A percentile compares a stretch with the other conserved stretches of the same genome.
These are phyloP conservation scores for Trametes villosa DNA, from an alignment of 768 basidiomycete genomes.

Conservation along the genomic window DNA sequence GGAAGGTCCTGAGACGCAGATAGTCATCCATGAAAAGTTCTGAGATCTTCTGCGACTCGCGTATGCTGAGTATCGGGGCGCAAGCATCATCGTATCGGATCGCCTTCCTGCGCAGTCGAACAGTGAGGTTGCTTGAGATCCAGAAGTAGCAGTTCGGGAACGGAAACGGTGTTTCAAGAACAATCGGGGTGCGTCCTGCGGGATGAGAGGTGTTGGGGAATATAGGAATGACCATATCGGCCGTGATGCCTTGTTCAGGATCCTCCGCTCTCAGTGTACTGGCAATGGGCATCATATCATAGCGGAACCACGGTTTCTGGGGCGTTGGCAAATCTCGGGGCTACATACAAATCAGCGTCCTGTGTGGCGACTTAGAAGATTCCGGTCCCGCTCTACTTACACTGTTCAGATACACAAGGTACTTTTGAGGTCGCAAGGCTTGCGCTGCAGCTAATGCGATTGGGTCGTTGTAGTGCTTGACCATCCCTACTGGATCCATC, in stretches of 20 bases:
- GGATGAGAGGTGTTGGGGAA: neutral
- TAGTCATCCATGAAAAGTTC: neutral
- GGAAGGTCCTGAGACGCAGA: neutral
- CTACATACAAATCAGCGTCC: neutral
- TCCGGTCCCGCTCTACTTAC: neutral
- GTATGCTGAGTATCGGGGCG: neutral
- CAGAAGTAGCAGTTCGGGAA: conserved; percentile 16
- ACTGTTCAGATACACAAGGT: conserved; percentile 1
- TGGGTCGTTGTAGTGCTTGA: neutral
- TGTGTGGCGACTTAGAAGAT: neutral
- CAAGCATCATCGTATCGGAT: neutral
- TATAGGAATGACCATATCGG: conserved; percentile 13
- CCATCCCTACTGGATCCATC: conserved; percentile 12
- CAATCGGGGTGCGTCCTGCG: neutral
- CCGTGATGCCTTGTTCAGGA: conserved; percentile 1
- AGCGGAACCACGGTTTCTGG: conserved; percentile 1
- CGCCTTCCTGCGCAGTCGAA: conserved; percentile 6
- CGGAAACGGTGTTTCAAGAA: conserved; percentile 3
- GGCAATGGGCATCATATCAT: neutral
- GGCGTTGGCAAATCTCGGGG: neutral
- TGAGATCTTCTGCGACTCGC: neutral
- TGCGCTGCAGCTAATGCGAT: neutral
- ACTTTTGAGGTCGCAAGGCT: conserved; percentile 1
- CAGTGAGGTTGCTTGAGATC: neutral
- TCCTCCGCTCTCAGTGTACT: neutral